A percentile compares a stretch with the other conserved stretches of the same genome.
Evolutionary conservation across 164 flowering plant species (phyloP).

Genomic region (Chimonanthus salicifolius): DNA sequence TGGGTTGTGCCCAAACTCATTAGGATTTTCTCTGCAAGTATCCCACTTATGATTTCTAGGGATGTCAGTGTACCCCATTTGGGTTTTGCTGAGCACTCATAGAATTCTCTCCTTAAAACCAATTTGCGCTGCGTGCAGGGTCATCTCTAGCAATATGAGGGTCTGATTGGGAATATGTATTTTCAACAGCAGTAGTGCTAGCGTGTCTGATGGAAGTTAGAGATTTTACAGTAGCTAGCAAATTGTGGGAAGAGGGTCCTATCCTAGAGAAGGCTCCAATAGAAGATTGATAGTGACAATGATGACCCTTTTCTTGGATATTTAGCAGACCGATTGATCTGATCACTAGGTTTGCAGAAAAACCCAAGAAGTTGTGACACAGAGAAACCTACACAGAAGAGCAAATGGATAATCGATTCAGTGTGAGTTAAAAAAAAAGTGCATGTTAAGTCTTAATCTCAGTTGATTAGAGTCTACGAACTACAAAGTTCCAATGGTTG

Average conservation of each 20-base stretch:
- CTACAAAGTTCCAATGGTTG: not conserved
- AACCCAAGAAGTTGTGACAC: not conserved
- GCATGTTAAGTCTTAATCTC: not conserved
- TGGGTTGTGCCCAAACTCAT: not conserved
- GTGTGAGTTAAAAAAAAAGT: not conserved
- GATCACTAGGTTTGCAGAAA: not conserved
- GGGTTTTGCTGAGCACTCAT: constrained; percentile 10
- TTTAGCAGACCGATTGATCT: not conserved
- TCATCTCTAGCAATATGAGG: not conserved
- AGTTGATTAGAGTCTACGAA: not conserved
- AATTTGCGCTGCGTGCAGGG: not conserved
- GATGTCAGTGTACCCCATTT: constrained; percentile 4
- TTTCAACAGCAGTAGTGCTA: constrained; percentile 10
- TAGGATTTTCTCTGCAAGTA: not conserved
- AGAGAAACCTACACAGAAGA: not conserved
- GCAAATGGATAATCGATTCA: not conserved
- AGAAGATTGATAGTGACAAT: constrained; percentile 8
- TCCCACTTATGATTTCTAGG: not conserved
- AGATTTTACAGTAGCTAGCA: not conserved
- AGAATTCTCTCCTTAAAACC: too few relatives aligned
- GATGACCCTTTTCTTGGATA: constrained; percentile 9
- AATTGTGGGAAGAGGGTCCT: not conserved
- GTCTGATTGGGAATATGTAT: constrained; percentile 1
- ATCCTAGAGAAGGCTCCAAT: constrained; percentile 12
- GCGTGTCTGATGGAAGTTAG: not conserved